Percentiles rank a stretch among this genome's conserved stretches.
phyloP scores from a whole-genome alignment of 2,329 filamentous ascomycete species.

The Cercospora brassicicola region DNA sequence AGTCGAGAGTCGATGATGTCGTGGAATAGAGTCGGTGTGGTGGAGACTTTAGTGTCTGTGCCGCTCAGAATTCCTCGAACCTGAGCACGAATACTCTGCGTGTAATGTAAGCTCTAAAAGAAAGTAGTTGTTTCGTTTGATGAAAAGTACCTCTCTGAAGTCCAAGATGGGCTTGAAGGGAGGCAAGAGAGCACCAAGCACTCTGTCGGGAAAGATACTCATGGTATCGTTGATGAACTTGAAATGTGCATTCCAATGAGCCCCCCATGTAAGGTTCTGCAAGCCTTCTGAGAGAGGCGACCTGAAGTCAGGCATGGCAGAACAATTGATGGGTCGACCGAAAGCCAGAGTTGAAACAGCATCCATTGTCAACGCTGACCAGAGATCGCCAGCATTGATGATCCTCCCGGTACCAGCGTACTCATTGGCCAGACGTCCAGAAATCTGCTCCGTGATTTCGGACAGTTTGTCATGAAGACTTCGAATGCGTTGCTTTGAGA shows the following conservation, averaged over 20 bases:
- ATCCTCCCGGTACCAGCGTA: neutral
- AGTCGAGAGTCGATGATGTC: slow-evolving; percentile 13
- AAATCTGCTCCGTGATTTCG: neutral
- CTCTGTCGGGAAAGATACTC: neutral
- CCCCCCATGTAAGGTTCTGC: neutral
- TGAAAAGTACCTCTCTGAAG: neutral
- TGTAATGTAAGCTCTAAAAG: neutral
- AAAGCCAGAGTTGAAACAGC: neutral
- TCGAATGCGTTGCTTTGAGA: neutral
- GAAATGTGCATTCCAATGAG: neutral
- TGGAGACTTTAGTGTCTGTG: neutral
- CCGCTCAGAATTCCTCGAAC: neutral
- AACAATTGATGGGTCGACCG: neutral
- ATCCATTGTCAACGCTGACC: neutral
- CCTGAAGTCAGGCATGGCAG: neutral
- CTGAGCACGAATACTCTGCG: neutral
- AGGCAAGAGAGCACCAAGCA: neutral
- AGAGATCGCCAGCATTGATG: neutral
- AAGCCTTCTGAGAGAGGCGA: neutral
- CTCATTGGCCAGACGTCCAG: neutral
- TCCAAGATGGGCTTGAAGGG: neutral
- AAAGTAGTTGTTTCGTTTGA: neutral
- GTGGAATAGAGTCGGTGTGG: slow-evolving; percentile 16
- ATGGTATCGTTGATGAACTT: neutral
- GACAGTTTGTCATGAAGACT: neutral